Base-by-base conservation (phyloP, 331 rosid genomes). In the Stylosanthes scabra region DNA sequence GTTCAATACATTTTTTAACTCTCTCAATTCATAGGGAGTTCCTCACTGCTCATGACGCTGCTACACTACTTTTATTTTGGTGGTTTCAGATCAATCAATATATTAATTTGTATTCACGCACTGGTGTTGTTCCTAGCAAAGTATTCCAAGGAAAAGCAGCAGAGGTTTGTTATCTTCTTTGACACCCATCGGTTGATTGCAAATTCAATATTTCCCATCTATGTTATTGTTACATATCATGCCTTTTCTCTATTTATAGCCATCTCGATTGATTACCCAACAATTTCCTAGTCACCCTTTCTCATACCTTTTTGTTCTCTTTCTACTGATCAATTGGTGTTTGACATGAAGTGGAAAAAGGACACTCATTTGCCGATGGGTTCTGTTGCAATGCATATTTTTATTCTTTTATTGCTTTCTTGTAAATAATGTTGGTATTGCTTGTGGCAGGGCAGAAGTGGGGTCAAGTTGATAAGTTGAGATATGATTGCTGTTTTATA, bases 361-460 rank as follows among this genome's bases (percentile, higher is more conserved):
- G 73, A 63, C 70, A 52, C 13, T 69, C 54, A 75, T 12, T 74
- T 39, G 49, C 34, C 28, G 16, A 20, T 34, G 13, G 55, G 51
- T 57, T 69, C 52, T 70, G 28, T 40, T 60, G n/a, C 78, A 65
- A 44, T 59, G 51, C 46, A 46, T 16, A 20, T 63, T 50, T n/a
- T 64, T 58, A 54, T 45, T 49, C 0, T 13, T 40, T 65, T 20
- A 40, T 42, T 10, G 16, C 20, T 31, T 34, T 13, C 54, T 41
- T 59, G 60, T 42, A 56, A 71, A 79, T 77, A 58, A 71, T 81
- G 58, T 51, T 71, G 59, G 74, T 68, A 54, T 75, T 88, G 83
- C 78, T 77, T 78, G 88, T 75, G 94, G 84, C 96, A 89, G 91
- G 94, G 86, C 97, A 93, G 98, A 93, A 89, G 68, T 93, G 98